These are phyloP conservation scores for Coemansia sp. DNA, from an alignment of 192 early-diverging fungal species.

Conservation along the genomic window DNA sequence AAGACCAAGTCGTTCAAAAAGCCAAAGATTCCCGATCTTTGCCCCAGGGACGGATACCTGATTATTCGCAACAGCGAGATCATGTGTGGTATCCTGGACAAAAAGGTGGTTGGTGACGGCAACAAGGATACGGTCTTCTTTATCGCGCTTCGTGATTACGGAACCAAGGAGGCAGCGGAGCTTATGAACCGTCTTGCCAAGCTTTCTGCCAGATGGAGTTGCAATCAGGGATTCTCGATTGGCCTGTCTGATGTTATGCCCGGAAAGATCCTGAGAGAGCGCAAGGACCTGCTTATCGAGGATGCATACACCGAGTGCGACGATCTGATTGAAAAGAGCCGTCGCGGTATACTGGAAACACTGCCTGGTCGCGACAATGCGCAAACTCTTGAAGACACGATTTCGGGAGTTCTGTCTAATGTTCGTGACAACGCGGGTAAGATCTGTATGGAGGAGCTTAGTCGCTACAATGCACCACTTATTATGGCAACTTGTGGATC, in stretches of 20 bases:
- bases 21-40: constrained; percentile 67
- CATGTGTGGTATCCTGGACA: constrained; percentile 92
- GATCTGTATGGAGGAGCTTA: constrained; percentile 89
- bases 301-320: constrained; percentile 85
- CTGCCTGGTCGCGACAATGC: constrained; percentile 85
- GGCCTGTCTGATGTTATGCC: constrained; percentile 98
- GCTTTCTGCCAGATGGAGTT: constrained; percentile 88
- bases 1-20: constrained; percentile 74
- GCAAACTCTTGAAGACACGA: constrained; percentile 81
- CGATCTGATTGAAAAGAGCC: constrained; percentile 70
- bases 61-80: constrained; percentile 93
- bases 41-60: constrained; percentile 86
- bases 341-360: constrained; percentile 72
- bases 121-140: constrained; percentile 96
- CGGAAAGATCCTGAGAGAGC: constrained; percentile 66
- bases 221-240: constrained; percentile 95
- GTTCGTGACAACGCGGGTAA: constrained; percentile 92
- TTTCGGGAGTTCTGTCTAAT: constrained; percentile 84
- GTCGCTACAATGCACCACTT: constrained; percentile 92
- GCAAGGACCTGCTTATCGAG: constrained; percentile 79
- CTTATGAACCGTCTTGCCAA: constrained; percentile 96
- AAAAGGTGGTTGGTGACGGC: constrained; percentile 93
- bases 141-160: constrained; percentile 89
- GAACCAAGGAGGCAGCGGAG: constrained; percentile 77
- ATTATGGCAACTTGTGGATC: constrained; percentile 99